These are phyloP conservation scores for Tetrapisispora arboricola DNA, from an alignment of 805 yeast genomes.

Conservation along the genomic window DNA sequence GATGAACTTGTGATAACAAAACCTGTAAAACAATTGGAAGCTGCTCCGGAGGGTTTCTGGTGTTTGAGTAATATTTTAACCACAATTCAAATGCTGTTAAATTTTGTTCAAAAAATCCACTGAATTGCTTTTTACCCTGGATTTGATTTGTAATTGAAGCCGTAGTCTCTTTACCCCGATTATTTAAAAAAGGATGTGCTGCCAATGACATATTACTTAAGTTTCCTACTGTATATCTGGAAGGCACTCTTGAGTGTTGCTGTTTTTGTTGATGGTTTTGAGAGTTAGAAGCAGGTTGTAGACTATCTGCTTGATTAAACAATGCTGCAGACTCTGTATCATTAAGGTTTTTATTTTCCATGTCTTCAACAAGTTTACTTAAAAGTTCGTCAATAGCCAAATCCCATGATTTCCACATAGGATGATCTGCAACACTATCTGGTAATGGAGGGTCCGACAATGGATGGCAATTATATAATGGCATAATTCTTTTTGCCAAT, in stretches of 20 bases:
- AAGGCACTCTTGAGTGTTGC: conserved; percentile 13
- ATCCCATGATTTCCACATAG: conserved; percentile 99
- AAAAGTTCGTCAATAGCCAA: conserved; percentile 91
- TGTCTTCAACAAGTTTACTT: conserved; percentile 48
- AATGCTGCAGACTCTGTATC: conserved; percentile 19
- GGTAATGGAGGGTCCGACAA: conserved; percentile 90
- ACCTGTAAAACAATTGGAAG: conserved; percentile 91
- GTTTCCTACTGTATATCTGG: conserved; percentile 26
- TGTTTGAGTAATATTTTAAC: conserved; percentile 82
- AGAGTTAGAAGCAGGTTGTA: conserved; percentile 7
- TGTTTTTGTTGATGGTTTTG: background rate
- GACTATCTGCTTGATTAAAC: conserved; percentile 18
- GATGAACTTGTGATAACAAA: conserved; percentile 83
- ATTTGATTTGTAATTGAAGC: conserved; percentile 10
- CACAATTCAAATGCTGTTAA: conserved; percentile 93
- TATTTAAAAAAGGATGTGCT: conserved; percentile 18
- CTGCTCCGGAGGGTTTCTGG: conserved; percentile 87
- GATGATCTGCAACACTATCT: conserved; percentile 64
- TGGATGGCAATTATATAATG: conserved; percentile 86
- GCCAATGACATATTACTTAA: conserved; percentile 30
- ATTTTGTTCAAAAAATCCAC: conserved; percentile 92
- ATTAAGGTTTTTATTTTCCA: conserved; percentile 28
- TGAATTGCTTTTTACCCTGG: conserved; percentile 56
- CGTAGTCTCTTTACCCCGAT: conserved; percentile 10
- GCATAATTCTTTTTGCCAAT: conserved; percentile 88